These are phyloP conservation scores for Hanseniaspora clermontiae DNA, from an alignment of 805 yeast species.

Conservation along the genomic window DNA sequence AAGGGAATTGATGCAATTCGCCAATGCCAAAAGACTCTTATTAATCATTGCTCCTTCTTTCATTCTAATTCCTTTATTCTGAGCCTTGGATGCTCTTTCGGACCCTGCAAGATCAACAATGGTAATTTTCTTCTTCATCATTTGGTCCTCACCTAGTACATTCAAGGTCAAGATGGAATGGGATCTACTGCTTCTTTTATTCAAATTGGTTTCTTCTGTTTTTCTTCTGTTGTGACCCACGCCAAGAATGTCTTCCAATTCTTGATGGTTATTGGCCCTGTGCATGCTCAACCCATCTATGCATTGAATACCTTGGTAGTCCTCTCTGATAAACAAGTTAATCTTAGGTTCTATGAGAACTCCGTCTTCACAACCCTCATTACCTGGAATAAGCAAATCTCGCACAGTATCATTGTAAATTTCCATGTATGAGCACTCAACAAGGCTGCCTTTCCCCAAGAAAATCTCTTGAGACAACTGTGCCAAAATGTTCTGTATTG, in stretches of 20 bases:
- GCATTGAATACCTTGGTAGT: slow-evolving; percentile 4
- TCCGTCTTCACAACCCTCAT: not conserved
- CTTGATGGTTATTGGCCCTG: slow-evolving; percentile 48
- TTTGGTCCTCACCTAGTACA: slow-evolving; percentile 37
- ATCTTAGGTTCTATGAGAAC: not conserved
- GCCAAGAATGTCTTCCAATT: slow-evolving; percentile 66
- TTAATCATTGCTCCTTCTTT: slow-evolving; percentile 91
- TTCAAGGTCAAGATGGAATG: slow-evolving; percentile 86
- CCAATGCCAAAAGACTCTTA: slow-evolving; percentile 74
- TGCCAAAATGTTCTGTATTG: slow-evolving; percentile 49
- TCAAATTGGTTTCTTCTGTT: slow-evolving; percentile 80
- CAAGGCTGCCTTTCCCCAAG: slow-evolving; percentile 26
- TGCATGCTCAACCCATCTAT: slow-evolving; percentile 27
- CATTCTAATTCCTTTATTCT: slow-evolving; percentile 66
- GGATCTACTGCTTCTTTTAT: slow-evolving; percentile 79
- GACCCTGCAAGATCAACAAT: slow-evolving; percentile 91
- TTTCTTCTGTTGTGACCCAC: slow-evolving; percentile 67
- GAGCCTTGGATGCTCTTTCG: slow-evolving; percentile 84
- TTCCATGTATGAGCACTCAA: slow-evolving; percentile 59
- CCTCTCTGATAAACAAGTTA: slow-evolving; percentile 40
- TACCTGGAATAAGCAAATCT: slow-evolving; percentile 40
- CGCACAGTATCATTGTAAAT: slow-evolving; percentile 83
- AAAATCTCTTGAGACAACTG: slow-evolving; percentile 69
- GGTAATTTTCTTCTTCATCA: slow-evolving; percentile 32
- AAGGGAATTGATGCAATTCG: slow-evolving; percentile 85